Conservation (phyloP, 164 flowering plant genomes). For the Vitis rotundifolia region DNA sequence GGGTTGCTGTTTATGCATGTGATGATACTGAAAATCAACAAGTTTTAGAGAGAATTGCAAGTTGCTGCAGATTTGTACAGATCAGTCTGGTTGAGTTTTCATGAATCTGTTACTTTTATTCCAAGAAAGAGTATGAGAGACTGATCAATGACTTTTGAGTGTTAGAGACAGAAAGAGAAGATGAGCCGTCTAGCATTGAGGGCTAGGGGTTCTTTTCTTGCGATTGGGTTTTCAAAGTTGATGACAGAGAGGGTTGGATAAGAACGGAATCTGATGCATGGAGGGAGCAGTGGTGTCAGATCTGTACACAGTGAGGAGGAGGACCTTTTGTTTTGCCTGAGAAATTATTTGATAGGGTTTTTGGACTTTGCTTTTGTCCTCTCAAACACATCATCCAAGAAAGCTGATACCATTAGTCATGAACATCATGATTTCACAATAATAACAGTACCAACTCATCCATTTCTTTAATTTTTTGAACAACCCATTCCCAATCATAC, state of each 20-base stretch:
- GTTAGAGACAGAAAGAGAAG: neutral
- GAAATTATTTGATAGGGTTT: slow-evolving; percentile 15
- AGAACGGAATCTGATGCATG: slow-evolving; percentile 26
- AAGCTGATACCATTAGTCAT: slow-evolving; percentile 18
- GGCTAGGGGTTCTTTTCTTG: neutral
- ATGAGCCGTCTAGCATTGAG: neutral
- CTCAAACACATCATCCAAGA: slow-evolving; percentile 35
- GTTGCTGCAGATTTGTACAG: neutral
- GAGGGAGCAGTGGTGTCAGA: slow-evolving; percentile 22
- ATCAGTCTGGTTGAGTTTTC: no score
- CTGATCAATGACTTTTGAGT: no score
- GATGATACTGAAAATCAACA: neutral
- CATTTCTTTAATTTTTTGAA: slow-evolving; percentile 6
- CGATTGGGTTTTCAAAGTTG: neutral
- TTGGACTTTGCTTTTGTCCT: slow-evolving; percentile 38
- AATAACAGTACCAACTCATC: slow-evolving; percentile 18
- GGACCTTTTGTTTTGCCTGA: slow-evolving; percentile 21
- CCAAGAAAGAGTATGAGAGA: no score
- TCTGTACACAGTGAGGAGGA: slow-evolving; percentile 19
- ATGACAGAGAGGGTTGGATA: slow-evolving; percentile 11
- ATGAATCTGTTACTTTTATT: no score
- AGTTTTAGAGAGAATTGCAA: neutral
- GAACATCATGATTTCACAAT: slow-evolving; percentile 39
- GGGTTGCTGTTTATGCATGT: neutral
- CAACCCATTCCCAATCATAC: slow-evolving; percentile 15